These are phyloP conservation scores for Paramarasmius palmivorus DNA, from an alignment of 1,284 basidiomycete species.

Conservation along the genomic window DNA sequence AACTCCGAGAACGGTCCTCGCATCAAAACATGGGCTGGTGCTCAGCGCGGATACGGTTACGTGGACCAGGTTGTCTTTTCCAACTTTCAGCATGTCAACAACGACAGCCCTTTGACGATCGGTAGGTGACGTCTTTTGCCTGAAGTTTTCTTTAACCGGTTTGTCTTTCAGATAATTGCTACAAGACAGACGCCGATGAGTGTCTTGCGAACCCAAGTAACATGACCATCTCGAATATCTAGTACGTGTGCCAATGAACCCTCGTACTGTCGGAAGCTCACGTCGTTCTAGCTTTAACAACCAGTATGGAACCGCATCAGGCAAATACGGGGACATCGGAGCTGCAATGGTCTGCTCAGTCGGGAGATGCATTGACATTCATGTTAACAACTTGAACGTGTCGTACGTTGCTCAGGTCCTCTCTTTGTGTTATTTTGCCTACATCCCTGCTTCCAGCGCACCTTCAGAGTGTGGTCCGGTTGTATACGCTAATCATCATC, in stretches of 20 bases:
- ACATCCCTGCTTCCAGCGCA: background rate
- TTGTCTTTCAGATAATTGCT: no score
- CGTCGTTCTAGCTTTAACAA: slow-evolving; percentile 6
- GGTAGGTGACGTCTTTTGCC: no score
- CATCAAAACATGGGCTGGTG: no score
- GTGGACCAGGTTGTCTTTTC: no score
- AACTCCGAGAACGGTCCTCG: no score
- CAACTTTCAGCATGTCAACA: no score
- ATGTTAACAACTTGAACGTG: slow-evolving; percentile 7
- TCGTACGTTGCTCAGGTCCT: background rate
- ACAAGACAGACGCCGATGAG: slow-evolving; percentile 2
- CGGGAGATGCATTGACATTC: slow-evolving; percentile 3
- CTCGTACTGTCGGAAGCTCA: background rate
- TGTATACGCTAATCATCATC: slow-evolving; percentile 8
- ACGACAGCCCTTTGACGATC: no score
- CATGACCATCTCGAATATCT: slow-evolving; percentile 10
- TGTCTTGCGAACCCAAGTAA: slow-evolving; percentile 12
- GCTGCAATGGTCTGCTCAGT: slow-evolving; percentile 8
- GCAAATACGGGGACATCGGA: slow-evolving; percentile 7
- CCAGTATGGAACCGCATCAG: slow-evolving; percentile 7
- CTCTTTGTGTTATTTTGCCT: background rate
- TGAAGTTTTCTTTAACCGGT: no score
- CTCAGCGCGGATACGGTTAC: no score
- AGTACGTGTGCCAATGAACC: background rate
- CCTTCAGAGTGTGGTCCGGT: slow-evolving; percentile 4